Percentiles rank a stretch among this genome's conserved stretches.
phyloP scores from a whole-genome alignment of 2,329 filamentous ascomycete species.

The Aspergillus udagawae region DNA sequence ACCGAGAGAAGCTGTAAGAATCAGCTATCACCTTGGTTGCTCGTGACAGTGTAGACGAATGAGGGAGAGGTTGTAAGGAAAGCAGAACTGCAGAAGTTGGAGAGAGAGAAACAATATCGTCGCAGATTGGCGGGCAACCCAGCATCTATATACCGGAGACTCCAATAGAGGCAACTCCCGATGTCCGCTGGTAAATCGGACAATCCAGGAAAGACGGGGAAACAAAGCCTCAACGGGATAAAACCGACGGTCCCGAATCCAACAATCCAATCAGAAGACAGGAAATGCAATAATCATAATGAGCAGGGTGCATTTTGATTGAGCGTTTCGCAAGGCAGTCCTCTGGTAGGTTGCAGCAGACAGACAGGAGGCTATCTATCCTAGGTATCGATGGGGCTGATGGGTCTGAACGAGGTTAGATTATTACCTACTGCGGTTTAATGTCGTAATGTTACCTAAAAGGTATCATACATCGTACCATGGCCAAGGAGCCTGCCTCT shows the following conservation, averaged over 20 bases:
- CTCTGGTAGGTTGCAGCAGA: background rate
- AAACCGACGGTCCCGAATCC: background rate
- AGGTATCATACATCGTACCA: no score
- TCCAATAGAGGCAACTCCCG: no score
- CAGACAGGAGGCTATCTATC: no score
- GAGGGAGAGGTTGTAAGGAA: background rate
- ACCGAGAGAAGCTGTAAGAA: background rate
- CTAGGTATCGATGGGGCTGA: background rate
- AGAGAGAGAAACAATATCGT: background rate
- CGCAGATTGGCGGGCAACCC: background rate
- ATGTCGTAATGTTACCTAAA: background rate
- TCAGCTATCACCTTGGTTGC: background rate
- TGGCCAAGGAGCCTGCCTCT: no score
- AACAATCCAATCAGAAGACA: background rate
- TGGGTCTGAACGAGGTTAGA: background rate
- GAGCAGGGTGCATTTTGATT: background rate
- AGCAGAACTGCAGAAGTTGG: slow-evolving; percentile 3
- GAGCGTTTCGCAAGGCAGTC: background rate
- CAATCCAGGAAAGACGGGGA: background rate
- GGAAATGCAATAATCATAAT: background rate
- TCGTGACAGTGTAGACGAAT: background rate
- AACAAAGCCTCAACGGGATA: background rate
- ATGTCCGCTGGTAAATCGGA: background rate
- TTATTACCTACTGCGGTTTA: background rate
- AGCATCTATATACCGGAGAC: background rate